Percentiles rank a stretch among this genome's conserved stretches.
Evolutionary conservation across 2,329 filamentous ascomycete genomes (phyloP).

Genomic region (Graphilbum sp.): DNA sequence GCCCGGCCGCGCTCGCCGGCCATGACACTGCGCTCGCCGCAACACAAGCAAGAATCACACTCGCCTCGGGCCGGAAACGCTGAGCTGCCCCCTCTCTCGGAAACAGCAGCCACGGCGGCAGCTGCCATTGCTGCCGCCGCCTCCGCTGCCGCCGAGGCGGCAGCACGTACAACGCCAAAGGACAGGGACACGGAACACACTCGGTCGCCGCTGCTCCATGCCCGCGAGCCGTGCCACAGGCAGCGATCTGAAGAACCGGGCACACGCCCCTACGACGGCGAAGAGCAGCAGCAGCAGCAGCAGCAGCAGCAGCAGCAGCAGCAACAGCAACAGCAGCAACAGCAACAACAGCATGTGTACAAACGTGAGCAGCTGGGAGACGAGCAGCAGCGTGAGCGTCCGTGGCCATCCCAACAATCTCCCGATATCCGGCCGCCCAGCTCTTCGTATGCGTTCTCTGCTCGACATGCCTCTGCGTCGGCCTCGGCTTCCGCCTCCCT

Average conservation of each 20-base stretch:
- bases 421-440: constrained; percentile 30
- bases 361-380: not conserved
- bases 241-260: no score
- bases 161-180: not conserved
- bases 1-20: constrained; percentile 19
- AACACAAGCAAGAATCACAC: constrained; percentile 14
- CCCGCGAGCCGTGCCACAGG: constrained; percentile 5
- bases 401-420: constrained; percentile 30
- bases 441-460: constrained; percentile 24
- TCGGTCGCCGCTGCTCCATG: not conserved
- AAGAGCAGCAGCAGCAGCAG: not conserved
- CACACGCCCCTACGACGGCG: no score
- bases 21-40: constrained; percentile 7
- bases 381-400: constrained; percentile 15
- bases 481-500: constrained; percentile 25
- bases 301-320: not conserved
- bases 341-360: not conserved
- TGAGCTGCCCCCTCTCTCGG: not conserved
- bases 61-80: not conserved
- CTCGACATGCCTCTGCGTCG: constrained; percentile 21
- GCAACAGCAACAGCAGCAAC: not conserved
- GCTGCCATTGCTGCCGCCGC: constrained; percentile 7
- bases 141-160: not conserved
- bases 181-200: constrained; percentile 2
- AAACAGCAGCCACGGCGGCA: constrained; percentile 2